Base-by-base conservation (phyloP, 805 yeast genomes). In the Yarrowia keelungensis region DNA sequence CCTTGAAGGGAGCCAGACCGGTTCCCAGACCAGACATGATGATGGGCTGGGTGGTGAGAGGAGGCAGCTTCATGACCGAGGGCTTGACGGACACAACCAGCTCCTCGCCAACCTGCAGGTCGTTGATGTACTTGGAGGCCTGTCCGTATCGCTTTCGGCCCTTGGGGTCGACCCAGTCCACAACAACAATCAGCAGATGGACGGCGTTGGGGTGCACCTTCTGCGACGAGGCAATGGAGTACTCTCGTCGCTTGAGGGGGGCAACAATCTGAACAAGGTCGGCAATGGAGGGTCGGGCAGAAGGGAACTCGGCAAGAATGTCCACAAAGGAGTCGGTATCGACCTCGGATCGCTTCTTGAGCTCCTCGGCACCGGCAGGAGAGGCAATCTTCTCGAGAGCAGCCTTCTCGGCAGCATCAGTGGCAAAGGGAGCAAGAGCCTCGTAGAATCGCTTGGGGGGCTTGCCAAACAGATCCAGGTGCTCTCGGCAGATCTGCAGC, bases 21-120 rank as follows among this genome's bases (percentile, higher is more conserved):
- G 98, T 94, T 81, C 98, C 98, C 73, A 94, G 84, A 74, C 98
- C 98, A 74, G 97, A 89, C 98, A 94, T 94, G 72, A 94, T 88
- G 74, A 94, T 89, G 26, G 98, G 98, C 77, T 91, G 94, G 58
- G 87, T 86, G 10, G 97, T 85, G 71, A 86, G 83, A 74, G 93
- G 90, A 71, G 98, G 98, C 71, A 94, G 83, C 80, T 93, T 94
- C 98, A 94, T 93, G 56, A 94, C 97, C 10, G 97, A 92, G 39
- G 98, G 97, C 81, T 94, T 94, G 69, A 94, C 98, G 71, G 95
- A 88, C 38, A 94, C 98, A 68, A 92, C 97, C 69, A 94, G 83
- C 77, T 92, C 97, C 62, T 89, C 84, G 50, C 97, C 98, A 71
- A 90, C 83, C 9, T 80, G 73, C 75, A 94, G 85, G 71, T 91